Evolutionary conservation across 768 basidiomycete genomes (phyloP), one percentile per base, ranked within the genome.

Genomic region (Boletus sp.): DNA sequence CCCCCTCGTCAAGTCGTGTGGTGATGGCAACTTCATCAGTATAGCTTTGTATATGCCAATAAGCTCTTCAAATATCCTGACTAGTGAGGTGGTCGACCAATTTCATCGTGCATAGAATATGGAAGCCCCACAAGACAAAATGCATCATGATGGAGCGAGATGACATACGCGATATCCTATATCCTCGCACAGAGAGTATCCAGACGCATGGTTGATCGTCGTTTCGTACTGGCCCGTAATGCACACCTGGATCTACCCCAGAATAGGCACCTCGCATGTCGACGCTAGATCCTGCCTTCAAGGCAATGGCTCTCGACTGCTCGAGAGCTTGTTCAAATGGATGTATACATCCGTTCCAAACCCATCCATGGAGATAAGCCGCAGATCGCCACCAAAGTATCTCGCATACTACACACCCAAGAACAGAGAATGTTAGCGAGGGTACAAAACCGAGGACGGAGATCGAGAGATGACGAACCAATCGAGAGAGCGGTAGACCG

Each of bases 341-440:
- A 96, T 93, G 67, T 95, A 96, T 3, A 94, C 90, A 66, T 96
- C 93, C 34, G 90, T 93, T 10, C 93, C 93, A 65, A 90, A 93
- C n/a, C 97, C 96, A 58, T 99, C 97, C 95, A 99, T 98, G 40
- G 93, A 89, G 58, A 99, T 99, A 52, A 99, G 72, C 17, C 91
- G 79, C 29, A 99, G 74, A 70, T 98, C 95, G 0, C 93, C 91
- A 0, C 93, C 96, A 64, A 98, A 97, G 69, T 97, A 99, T 45
- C 96, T 77, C 0, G 95, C 94, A 64, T 98, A 99, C 83, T 92
- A 39, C 32, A 42, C 34, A 29, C 15, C 8, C 53, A 19, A 17
- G 35, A 56, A 55, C 30, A 42, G 21, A 33, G 17, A 40, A 42
- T 30, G 54, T 57, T 43, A 56, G 55, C 23, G 23, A 39, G 23